Percentiles rank a stretch among this genome's conserved stretches.
phyloP scores from a whole-genome alignment of 2,329 filamentous ascomycete species.

The Myrmaecium sp. region DNA sequence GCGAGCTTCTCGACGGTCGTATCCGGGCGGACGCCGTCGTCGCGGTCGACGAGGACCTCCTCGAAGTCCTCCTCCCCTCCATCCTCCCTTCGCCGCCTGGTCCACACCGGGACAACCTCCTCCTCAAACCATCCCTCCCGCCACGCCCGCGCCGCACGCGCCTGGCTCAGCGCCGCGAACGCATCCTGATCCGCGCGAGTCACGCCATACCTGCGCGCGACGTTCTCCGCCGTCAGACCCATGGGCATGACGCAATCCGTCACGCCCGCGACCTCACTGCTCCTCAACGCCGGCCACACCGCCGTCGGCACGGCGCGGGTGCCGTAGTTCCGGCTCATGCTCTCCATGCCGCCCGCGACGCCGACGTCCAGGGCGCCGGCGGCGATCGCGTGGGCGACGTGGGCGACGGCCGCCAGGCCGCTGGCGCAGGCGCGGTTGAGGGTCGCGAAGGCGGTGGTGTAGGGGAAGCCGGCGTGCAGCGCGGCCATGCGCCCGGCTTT shows the following conservation, averaged over 20 bases:
- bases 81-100: conserved; percentile 49
- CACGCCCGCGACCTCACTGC: conserved; percentile 49
- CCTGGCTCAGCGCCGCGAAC: conserved; percentile 61
- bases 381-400: conserved; percentile 59
- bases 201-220: conserved; percentile 61
- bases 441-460: conserved; percentile 61
- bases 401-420: conserved; percentile 59
- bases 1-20: conserved; percentile 54
- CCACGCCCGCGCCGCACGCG: conserved; percentile 54
- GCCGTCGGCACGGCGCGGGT: conserved; percentile 67
- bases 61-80: conserved; percentile 31
- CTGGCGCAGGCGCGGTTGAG: conserved; percentile 77
- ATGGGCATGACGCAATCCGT: conserved; percentile 86
- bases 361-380: conserved; percentile 55
- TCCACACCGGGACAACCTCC: conserved; percentile 69
- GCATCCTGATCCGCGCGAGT: conserved; percentile 62
- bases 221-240: conserved; percentile 82
- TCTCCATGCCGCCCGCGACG: conserved; percentile 84
- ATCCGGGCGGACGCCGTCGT: conserved; percentile 65
- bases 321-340: conserved; percentile 87
- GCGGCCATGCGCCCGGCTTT: conserved; percentile 88
- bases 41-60: conserved; percentile 50
- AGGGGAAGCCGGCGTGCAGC: conserved; percentile 63
- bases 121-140: conserved; percentile 50
- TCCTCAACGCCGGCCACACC: conserved; percentile 57